Percentiles rank a stretch among this genome's conserved stretches.
phyloP scores from a whole-genome alignment of 2,329 filamentous ascomycete genomes.

The Aureobasidium leucospermi region DNA sequence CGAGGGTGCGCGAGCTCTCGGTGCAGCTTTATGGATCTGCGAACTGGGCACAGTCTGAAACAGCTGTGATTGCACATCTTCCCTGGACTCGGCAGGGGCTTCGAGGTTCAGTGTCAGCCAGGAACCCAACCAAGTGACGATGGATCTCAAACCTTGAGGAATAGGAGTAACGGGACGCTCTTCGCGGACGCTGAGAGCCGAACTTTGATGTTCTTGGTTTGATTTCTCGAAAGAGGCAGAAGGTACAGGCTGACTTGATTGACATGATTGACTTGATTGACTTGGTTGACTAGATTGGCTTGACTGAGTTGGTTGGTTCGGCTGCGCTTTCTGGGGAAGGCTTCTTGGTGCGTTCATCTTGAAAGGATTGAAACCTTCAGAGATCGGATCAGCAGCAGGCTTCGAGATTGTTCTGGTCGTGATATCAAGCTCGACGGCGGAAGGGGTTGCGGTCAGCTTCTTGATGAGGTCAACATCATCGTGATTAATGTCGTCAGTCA shows the following conservation, averaged over 20 bases:
- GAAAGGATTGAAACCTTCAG: not conserved
- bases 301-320: not conserved
- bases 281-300: not conserved
- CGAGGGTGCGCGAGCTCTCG: not conserved
- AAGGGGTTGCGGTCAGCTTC: not conserved
- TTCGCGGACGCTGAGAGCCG: not conserved
- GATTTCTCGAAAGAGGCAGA: not conserved
- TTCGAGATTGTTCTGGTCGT: not conserved
- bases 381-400: not conserved
- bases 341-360: not conserved
- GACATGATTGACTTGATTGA: not conserved
- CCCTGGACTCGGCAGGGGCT: not conserved
- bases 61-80: not conserved
- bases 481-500: not conserved
- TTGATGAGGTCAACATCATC: not conserved
- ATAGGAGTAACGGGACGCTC: not conserved
- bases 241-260: not conserved
- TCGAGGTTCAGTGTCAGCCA: slow-evolving; percentile 5
- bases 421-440: not conserved
- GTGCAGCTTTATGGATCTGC: not conserved
- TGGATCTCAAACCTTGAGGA: not conserved
- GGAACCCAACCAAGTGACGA: not conserved
- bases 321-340: no score
- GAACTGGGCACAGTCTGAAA: not conserved
- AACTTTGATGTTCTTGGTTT: slow-evolving; percentile 2